A percentile compares a stretch with the other conserved stretches of the same genome.
Evolutionary conservation across 257 asterid species (phyloP).

Genomic region (Cordia subcordata): DNA sequence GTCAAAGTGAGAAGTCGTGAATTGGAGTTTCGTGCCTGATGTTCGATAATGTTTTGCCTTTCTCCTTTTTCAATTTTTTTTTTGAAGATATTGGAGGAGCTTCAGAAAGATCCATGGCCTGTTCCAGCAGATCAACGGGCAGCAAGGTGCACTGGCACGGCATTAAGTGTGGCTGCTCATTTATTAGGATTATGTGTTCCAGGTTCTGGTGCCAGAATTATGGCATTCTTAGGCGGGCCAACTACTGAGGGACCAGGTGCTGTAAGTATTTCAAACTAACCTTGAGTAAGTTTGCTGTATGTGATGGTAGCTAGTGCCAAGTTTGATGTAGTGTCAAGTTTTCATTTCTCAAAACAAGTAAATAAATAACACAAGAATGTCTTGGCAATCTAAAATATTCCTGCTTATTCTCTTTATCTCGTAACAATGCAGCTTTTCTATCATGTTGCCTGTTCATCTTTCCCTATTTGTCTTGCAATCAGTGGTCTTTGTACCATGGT

Average conservation of each 20-base stretch:
- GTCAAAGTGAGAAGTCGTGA: too few relatives aligned
- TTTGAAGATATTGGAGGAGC: conserved; percentile 87
- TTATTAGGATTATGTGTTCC: conserved; percentile 93
- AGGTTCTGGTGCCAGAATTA: conserved; percentile 93
- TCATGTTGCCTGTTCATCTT: neutral
- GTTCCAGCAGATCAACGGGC: conserved; percentile 85
- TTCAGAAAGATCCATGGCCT: conserved; percentile 98
- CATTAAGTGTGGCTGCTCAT: conserved; percentile 91
- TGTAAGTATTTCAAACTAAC: conserved; percentile 42
- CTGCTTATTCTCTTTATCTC: too few relatives aligned
- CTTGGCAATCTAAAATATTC: too few relatives aligned
- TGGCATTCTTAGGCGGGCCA: conserved; percentile 97
- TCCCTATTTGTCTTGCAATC: neutral
- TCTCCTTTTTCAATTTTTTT: conserved; percentile 14
- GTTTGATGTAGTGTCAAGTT: too few relatives aligned
- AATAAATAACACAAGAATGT: too few relatives aligned
- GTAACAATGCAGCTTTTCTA: too few relatives aligned
- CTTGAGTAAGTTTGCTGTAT: neutral
- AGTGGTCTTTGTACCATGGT: neutral
- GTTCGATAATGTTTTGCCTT: conserved; percentile 4
- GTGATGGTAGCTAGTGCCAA: too few relatives aligned
- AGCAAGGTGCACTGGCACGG: conserved; percentile 91
- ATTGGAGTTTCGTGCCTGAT: neutral
- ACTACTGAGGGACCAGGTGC: conserved; percentile 92
- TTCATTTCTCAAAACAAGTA: too few relatives aligned